Evolutionary conservation across 2,329 filamentous ascomycete genomes (phyloP).

Genomic region (Diplodia seriata): DNA sequence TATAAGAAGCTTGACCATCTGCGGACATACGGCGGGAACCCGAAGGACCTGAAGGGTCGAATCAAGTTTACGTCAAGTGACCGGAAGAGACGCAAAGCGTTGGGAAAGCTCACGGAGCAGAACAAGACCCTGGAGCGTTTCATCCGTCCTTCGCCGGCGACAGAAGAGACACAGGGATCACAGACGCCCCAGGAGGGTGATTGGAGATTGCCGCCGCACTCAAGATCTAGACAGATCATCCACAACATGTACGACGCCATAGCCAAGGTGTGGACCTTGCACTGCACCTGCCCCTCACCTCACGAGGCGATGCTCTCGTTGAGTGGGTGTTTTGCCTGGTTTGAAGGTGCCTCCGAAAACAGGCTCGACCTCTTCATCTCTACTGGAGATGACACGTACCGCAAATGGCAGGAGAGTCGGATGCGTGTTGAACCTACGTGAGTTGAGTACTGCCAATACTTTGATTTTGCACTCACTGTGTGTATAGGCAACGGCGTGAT

Average conservation of each 20-base stretch:
- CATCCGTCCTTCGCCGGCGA: background rate
- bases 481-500: background rate
- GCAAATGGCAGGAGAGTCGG: constrained; percentile 3
- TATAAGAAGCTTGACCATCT: background rate
- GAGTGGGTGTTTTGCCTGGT: background rate
- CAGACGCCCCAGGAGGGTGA: background rate
- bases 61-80: constrained; percentile 3
- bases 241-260: constrained; percentile 3
- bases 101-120: background rate
- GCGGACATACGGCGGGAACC: background rate
- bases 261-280: background rate
- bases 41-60: background rate
- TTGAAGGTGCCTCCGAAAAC: background rate
- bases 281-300: background rate
- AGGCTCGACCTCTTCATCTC: background rate
- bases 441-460: background rate
- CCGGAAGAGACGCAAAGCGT: background rate
- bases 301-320: constrained; percentile 6
- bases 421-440: background rate
- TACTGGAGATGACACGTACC: background rate
- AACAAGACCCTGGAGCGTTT: constrained; percentile 8
- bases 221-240: background rate
- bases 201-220: background rate
- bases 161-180: background rate
- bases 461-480: background rate